phyloP scores from a whole-genome alignment of 176 grass and related monocot species.

The Dendrocalamus sinicus region DNA sequence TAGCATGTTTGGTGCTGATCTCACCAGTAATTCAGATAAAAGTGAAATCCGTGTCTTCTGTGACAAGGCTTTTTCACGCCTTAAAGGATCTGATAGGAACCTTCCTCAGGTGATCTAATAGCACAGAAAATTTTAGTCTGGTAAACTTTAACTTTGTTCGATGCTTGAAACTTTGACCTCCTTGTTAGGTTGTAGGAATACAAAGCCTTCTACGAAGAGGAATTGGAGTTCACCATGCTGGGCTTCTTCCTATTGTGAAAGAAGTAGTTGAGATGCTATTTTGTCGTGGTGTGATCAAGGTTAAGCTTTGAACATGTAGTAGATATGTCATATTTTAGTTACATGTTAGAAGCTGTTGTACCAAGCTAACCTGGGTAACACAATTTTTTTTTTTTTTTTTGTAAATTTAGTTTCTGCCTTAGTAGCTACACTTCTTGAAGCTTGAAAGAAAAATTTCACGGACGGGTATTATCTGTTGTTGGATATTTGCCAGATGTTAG shows the following conservation, averaged over 20 bases:
- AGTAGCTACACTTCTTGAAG: conserved; percentile 23
- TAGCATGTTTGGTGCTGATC: conserved; percentile 74
- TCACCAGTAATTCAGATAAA: conserved; percentile 89
- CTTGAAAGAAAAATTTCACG: neutral
- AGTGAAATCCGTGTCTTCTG: conserved; percentile 98
- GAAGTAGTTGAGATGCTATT: conserved; percentile 99
- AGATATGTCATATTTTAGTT: conserved; percentile 34
- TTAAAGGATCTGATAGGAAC: conserved; percentile 92
- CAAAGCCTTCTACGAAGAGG: conserved; percentile 88
- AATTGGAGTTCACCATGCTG: conserved; percentile 93
- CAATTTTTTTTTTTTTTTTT: conserved; percentile 5
- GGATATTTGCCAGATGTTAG: conserved; percentile 4
- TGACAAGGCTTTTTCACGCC: conserved; percentile 96
- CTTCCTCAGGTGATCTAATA: conserved; percentile 78
- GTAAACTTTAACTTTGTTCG: conserved; percentile 27
- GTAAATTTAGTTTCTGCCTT: neutral
- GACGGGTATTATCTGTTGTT: neutral
- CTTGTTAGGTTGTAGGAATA: conserved; percentile 74
- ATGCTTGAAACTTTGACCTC: conserved; percentile 33
- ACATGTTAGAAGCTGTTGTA: conserved; percentile 38
- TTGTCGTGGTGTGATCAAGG: conserved; percentile 95
- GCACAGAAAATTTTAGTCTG: conserved; percentile 19
- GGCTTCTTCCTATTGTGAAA: conserved; percentile 98
- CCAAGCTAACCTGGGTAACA: conserved; percentile 24
- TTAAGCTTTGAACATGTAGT: conserved; percentile 51